Evolutionary conservation across 2,329 filamentous ascomycete species (phyloP), one percentile per base, ranked within the genome.

Genomic region (Podosphaera aphanis): DNA sequence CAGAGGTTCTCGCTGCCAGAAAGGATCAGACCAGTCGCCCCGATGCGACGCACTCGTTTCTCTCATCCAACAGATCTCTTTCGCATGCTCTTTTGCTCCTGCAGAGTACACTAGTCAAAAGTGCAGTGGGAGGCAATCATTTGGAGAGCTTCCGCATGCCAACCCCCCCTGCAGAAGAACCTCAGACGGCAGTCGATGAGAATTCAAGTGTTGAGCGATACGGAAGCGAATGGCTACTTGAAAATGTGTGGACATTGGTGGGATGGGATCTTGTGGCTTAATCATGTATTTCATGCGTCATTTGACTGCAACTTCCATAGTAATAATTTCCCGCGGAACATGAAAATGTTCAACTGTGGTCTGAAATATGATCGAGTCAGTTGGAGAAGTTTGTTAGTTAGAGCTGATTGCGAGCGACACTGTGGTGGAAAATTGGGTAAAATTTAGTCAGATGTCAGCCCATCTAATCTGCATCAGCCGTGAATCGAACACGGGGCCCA

Each of bases 21-120:
- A 18, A 31, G 20, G n/a, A n/a, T 41, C 20, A 33, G 10, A 15
- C 43, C 25, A 8, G 21, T 13, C 6, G 35, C 33, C 31, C 11
- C 20, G 11, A 21, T 42, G 5, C 39, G n/a, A 21, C 39, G 13
- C 6, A 42, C 3, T 18, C 20, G 16, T 20, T 11, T 41, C 41
- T 10, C 10, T 36, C 16, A 5, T 41, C 38, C 19, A 37, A 46
- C 37, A 38, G 50, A 31, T 29, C 54, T 25, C 18, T 57, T 20
- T 46, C 29, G 1, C 53, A 49, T 33, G 47, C 47, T 5, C 54
- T 42, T 18, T 50, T 48, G 35, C 40, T 49, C 15, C 40, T 58
- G 15, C 55, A 57, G 44, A 47, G 48, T 27, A 55, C 52, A 1
- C 45, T 58, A 27, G 35, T 54, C 13, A 52, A 55, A 19, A 52